phyloP scores from a whole-genome alignment of 1,139 yeast genomes.

The Debaryomyces sp. region DNA sequence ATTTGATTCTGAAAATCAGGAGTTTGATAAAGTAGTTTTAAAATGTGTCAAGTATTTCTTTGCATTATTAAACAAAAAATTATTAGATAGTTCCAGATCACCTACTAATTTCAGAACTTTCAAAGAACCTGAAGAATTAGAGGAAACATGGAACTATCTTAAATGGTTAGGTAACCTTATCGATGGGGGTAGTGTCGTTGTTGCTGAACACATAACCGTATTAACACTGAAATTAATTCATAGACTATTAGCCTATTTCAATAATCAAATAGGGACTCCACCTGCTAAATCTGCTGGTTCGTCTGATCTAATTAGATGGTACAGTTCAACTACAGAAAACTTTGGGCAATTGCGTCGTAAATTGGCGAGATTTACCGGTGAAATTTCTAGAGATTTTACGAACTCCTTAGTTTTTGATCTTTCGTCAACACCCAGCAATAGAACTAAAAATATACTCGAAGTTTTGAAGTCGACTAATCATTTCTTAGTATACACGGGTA shows the following conservation, averaged over 20 bases:
- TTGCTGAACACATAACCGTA: constrained; percentile 74
- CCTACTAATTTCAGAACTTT: constrained; percentile 73
- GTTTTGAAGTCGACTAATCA: constrained; percentile 69
- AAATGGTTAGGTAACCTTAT: constrained; percentile 72
- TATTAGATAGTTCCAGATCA: constrained; percentile 74
- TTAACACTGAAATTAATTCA: constrained; percentile 69
- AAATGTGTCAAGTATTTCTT: constrained; percentile 77
- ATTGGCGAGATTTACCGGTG: constrained; percentile 73
- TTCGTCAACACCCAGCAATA: constrained; percentile 48
- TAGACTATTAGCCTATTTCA: constrained; percentile 70
- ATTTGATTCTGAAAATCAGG: constrained; percentile 56
- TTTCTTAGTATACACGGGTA: constrained; percentile 75
- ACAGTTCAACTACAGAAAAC: constrained; percentile 78
- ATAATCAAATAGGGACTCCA: constrained; percentile 71
- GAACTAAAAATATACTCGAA: constrained; percentile 57
- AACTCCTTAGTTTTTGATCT: constrained; percentile 74
- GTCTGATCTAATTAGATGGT: constrained; percentile 76
- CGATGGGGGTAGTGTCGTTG: constrained; percentile 82
- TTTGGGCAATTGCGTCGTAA: constrained; percentile 86
- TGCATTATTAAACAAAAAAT: constrained; percentile 70
- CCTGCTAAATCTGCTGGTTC: constrained; percentile 48
- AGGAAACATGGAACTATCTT: constrained; percentile 75
- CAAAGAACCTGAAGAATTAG: constrained; percentile 89
- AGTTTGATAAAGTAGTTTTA: constrained; percentile 71
- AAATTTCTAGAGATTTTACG: constrained; percentile 70